Evolutionary conservation across 345 rosid genomes (phyloP).

Genomic region (Cardamine occulta): DNA sequence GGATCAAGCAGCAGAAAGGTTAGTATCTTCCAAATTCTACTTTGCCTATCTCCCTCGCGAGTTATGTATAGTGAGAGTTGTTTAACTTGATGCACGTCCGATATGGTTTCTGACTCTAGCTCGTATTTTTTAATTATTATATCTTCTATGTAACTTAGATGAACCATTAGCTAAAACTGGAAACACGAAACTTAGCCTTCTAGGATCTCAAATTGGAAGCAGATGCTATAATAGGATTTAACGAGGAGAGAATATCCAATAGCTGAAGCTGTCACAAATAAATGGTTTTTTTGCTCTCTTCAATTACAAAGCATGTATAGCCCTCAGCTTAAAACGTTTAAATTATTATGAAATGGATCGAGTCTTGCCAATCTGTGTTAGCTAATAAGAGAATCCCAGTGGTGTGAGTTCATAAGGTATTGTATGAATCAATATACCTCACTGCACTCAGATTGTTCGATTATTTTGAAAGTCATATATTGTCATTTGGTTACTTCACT

Average conservation of each 20-base stretch:
- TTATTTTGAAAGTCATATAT: not conserved
- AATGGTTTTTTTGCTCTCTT: not conserved
- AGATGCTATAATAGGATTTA: constrained; percentile 1
- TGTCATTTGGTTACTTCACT: constrained; percentile 14
- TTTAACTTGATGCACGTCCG: not conserved
- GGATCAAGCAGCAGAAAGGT: constrained; percentile 85
- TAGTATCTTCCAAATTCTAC: constrained; percentile 30
- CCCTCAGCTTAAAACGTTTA: not conserved
- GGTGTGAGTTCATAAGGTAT: not conserved
- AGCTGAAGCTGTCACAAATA: not conserved
- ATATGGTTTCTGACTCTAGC: not conserved
- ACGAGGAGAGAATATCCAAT: not conserved
- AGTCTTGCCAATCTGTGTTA: no score
- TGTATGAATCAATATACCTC: not conserved
- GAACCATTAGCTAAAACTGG: constrained; percentile 14
- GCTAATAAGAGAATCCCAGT: not conserved
- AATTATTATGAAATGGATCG: not conserved
- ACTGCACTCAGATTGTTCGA: constrained; percentile 1
- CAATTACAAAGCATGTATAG: not conserved
- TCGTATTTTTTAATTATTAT: not conserved
- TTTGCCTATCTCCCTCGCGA: constrained; percentile 11
- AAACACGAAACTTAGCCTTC: constrained; percentile 1
- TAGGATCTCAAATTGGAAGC: not conserved
- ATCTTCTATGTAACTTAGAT: constrained; percentile 1
- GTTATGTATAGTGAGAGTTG: not conserved